Conservation (phyloP, 2,329 filamentous ascomycete genomes). For the Exophiala dermatitidis region DNA sequence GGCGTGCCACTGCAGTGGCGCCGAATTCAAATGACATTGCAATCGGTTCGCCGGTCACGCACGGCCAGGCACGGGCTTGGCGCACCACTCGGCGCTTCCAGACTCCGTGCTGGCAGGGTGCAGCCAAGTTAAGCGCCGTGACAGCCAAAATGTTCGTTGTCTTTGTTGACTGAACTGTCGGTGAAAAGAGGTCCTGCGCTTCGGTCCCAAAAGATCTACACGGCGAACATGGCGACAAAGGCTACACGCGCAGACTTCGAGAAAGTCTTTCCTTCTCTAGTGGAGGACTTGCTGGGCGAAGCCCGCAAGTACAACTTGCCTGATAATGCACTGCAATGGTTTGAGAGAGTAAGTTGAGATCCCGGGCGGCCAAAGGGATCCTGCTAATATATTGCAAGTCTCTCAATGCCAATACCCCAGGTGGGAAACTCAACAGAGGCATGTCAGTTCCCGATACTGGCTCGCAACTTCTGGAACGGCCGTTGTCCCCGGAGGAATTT, state of each 20-base stretch:
- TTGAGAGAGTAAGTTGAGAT: conserved; percentile 58
- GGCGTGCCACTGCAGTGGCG: not conserved
- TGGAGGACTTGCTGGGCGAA: conserved; percentile 72
- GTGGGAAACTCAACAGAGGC: conserved; percentile 97
- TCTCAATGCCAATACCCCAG: conserved; percentile 76
- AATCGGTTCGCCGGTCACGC: not conserved
- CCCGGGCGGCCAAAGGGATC: not conserved
- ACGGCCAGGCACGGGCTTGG: not conserved
- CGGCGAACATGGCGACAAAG: conserved; percentile 57
- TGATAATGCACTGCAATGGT: conserved; percentile 74
- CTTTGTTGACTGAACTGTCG: conserved; percentile 5
- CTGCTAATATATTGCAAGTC: conserved; percentile 47
- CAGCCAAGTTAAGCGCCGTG: not conserved
- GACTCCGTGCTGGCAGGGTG: not conserved
- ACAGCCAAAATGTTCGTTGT: conserved; percentile 7
- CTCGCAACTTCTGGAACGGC: conserved; percentile 64
- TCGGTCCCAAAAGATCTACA: not conserved
- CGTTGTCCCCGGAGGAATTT: conserved; percentile 74
- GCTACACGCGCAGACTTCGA: conserved; percentile 71
- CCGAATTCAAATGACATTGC: not conserved
- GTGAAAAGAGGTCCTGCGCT: conserved; percentile 6
- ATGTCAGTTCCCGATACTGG: conserved; percentile 94
- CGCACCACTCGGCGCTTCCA: conserved; percentile 14
- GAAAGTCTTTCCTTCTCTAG: conserved; percentile 76
- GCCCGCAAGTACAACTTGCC: conserved; percentile 78